Evolutionary conservation across 306 rosid genomes (phyloP).

Genomic region (Vigna mungo): DNA sequence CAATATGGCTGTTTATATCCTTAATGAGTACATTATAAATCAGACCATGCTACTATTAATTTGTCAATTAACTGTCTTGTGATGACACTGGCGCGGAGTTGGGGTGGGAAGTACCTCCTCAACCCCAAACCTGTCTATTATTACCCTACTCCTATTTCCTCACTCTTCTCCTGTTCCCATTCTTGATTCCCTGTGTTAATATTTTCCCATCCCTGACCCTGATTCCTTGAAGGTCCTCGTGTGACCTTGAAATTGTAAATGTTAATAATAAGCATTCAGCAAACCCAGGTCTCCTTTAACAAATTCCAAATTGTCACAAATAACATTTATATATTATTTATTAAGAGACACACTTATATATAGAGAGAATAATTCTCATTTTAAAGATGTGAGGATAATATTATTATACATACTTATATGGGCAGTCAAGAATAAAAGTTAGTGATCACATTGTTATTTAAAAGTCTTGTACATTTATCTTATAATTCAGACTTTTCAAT

Average conservation of each 20-base stretch:
- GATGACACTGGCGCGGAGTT: not conserved
- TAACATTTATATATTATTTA: not conserved
- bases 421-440: not conserved
- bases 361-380: not conserved
- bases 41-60: constrained; percentile 7
- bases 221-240: not conserved
- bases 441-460: not conserved
- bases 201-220: not conserved
- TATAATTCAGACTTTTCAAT: not conserved
- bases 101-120: not conserved
- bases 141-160: not conserved
- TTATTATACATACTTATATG: not conserved
- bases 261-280: not conserved
- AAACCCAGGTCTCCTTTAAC: constrained; percentile 5
- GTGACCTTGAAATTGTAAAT: constrained; percentile 12
- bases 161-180: not conserved
- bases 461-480: not conserved
- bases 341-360: not conserved
- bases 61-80: constrained; percentile 13
- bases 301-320: not conserved
- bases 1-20: constrained; percentile 5
- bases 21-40: constrained; percentile 10
- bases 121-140: not conserved
- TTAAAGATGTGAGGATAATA: not conserved
- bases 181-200: constrained; percentile 2